Evolutionary conservation across 1,139 yeast genomes (phyloP).

Genomic region (Yamadazyma epiphylla): DNA sequence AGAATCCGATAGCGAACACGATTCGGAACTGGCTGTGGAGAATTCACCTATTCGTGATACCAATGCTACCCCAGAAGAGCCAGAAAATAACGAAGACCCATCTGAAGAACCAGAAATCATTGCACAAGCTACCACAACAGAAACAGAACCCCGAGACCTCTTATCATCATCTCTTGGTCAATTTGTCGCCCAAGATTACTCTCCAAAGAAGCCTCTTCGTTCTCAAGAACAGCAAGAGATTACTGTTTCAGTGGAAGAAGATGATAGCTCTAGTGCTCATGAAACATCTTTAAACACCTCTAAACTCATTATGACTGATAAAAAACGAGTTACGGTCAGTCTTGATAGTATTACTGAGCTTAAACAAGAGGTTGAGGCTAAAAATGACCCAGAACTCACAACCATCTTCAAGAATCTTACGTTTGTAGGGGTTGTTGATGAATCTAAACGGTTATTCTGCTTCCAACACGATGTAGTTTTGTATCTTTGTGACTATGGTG

Average conservation of each 20-base stretch:
- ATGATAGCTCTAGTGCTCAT: no score
- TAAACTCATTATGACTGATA: no score
- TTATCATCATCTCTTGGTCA: no score
- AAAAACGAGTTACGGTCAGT: slow-evolving; percentile 30
- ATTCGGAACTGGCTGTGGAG: slow-evolving; percentile 3
- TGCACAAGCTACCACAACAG: no score
- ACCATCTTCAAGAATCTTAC: slow-evolving; percentile 66
- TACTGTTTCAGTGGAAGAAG: no score
- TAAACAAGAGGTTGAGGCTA: slow-evolving; percentile 44
- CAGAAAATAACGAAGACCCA: slow-evolving; percentile 6
- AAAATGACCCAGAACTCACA: slow-evolving; percentile 54
- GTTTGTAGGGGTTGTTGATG: slow-evolving; percentile 82
- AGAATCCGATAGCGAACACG: slow-evolving; percentile 2
- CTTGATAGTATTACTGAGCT: slow-evolving; percentile 60
- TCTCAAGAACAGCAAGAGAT: no score
- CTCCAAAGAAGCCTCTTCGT: no score
- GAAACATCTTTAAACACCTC: no score
- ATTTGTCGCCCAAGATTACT: no score
- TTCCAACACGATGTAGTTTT: slow-evolving; percentile 79
- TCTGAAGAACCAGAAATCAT: slow-evolving; percentile 3
- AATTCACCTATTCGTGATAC: no score
- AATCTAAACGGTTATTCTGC: slow-evolving; percentile 63
- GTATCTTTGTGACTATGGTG: slow-evolving; percentile 76
- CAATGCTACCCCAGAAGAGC: slow-evolving; percentile 5
- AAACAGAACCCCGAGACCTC: slow-evolving; percentile 2